These are phyloP conservation scores for Phytopythium delawarense DNA, from an alignment of 352 stramenopile species.

Conservation along the genomic window DNA sequence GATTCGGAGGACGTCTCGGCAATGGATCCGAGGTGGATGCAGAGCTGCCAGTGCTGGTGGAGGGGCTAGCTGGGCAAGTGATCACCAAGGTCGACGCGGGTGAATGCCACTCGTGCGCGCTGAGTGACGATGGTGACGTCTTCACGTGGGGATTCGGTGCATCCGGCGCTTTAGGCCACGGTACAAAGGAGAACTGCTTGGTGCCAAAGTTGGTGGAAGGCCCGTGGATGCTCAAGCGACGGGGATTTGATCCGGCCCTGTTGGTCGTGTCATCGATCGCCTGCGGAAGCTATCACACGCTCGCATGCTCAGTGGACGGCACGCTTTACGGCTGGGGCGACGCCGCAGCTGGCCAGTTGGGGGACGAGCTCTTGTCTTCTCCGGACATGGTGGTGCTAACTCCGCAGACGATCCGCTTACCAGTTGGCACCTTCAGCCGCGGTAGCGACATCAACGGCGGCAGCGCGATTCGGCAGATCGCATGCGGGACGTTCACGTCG, in stretches of 20 bases:
- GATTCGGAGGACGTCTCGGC: constrained; percentile 73
- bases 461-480: constrained; percentile 31
- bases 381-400: constrained; percentile 54
- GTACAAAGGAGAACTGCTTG: constrained; percentile 50
- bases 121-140: constrained; percentile 58
- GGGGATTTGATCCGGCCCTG: constrained; percentile 3
- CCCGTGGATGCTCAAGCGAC: constrained; percentile 20
- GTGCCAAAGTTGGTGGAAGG: constrained; percentile 33
- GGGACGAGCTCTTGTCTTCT: constrained; percentile 34
- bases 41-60: constrained; percentile 39
- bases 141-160: constrained; percentile 87
- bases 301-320: constrained; percentile 44
- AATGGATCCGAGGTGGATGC: constrained; percentile 60
- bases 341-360: constrained; percentile 63
- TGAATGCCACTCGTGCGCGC: constrained; percentile 75
- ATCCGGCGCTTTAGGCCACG: constrained; percentile 72
- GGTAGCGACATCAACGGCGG: neutral
- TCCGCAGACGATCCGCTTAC: constrained; percentile 37
- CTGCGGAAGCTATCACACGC: constrained; percentile 77
- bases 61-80: constrained; percentile 24
- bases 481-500: constrained; percentile 65
- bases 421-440: constrained; percentile 12
- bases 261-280: constrained; percentile 30
- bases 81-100: constrained; percentile 63
- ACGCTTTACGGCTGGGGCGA: constrained; percentile 78